Evolutionary conservation across 139 green algal species (phyloP).

Genomic region (Chlamydomonas incerta): DNA sequence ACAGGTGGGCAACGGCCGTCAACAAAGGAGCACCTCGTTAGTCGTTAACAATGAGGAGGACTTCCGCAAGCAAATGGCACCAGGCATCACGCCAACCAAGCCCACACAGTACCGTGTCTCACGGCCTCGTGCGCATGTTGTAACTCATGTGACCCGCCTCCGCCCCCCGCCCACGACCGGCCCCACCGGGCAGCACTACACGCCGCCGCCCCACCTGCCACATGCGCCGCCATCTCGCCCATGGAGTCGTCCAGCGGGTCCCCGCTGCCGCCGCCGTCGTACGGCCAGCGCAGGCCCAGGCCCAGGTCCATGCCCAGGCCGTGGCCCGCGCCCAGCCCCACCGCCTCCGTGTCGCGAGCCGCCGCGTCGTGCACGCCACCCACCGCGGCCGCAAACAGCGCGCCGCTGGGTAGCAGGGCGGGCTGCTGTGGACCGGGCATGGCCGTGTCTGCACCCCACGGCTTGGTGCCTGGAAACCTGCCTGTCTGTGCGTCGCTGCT

Average conservation of each 20-base stretch:
- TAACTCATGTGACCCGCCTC: too few species aligned
- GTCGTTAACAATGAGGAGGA: too few species aligned
- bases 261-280: background rate
- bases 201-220: background rate
- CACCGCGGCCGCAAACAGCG: constrained; percentile 1
- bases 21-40: too few species aligned
- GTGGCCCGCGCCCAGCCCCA: background rate
- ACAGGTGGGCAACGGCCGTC: too few species aligned
- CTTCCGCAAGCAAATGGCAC: too few species aligned
- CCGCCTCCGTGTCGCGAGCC: background rate
- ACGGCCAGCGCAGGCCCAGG: background rate
- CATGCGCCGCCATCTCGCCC: constrained; percentile 29
- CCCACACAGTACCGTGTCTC: too few species aligned
- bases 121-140: too few species aligned
- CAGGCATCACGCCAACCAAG: too few species aligned
- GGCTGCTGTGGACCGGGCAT: background rate
- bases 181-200: too few species aligned
- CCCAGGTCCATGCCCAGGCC: background rate
- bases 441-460: too few species aligned
- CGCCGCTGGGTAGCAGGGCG: background rate
- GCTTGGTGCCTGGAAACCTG: too few species aligned
- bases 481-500: background rate
- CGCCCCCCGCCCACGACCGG: too few species aligned
- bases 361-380: background rate
- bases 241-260: constrained; percentile 15